A percentile compares a stretch with the other conserved stretches of the same genome.
Conservation (phyloP, 1,139 yeast genomes). For the Lodderomyces metapsilosis region DNA sequence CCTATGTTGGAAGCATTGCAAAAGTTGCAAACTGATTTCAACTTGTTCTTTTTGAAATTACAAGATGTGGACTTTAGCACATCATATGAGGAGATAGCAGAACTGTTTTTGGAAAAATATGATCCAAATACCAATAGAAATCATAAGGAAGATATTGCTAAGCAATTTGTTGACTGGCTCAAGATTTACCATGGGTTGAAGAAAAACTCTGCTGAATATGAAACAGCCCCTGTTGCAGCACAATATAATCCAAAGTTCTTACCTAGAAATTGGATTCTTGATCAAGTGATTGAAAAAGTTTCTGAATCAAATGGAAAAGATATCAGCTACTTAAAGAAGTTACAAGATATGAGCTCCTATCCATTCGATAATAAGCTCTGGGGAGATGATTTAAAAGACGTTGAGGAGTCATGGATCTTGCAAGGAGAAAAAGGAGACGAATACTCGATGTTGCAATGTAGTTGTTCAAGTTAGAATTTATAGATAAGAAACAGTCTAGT, state of each 20-base stretch:
- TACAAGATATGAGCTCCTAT: constrained; percentile 59
- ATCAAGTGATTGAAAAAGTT: constrained; percentile 67
- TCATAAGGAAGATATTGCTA: constrained; percentile 32
- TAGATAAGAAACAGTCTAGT: background rate
- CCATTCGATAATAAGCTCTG: constrained; percentile 61
- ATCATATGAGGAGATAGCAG: constrained; percentile 25
- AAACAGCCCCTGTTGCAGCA: constrained; percentile 41
- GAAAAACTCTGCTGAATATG: constrained; percentile 27
- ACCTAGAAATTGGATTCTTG: constrained; percentile 84
- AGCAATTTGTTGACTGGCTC: constrained; percentile 40
- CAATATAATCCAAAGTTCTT: constrained; percentile 72
- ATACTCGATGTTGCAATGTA: constrained; percentile 57
- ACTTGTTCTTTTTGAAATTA: constrained; percentile 67
- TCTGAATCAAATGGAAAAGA: constrained; percentile 37
- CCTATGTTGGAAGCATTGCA: constrained; percentile 65
- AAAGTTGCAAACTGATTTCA: constrained; percentile 71
- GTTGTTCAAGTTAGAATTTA: constrained; percentile 9
- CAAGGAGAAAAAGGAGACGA: constrained; percentile 47
- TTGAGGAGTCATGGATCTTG: constrained; percentile 54
- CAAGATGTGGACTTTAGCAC: constrained; percentile 39
- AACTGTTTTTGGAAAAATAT: constrained; percentile 19
- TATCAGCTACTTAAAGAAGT: constrained; percentile 45
- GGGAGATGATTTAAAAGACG: constrained; percentile 61
- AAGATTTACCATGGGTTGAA: constrained; percentile 34
- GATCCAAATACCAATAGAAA: constrained; percentile 22